phyloP scores from a whole-genome alignment of 345 rosid species.

The Acer yangbiense region DNA sequence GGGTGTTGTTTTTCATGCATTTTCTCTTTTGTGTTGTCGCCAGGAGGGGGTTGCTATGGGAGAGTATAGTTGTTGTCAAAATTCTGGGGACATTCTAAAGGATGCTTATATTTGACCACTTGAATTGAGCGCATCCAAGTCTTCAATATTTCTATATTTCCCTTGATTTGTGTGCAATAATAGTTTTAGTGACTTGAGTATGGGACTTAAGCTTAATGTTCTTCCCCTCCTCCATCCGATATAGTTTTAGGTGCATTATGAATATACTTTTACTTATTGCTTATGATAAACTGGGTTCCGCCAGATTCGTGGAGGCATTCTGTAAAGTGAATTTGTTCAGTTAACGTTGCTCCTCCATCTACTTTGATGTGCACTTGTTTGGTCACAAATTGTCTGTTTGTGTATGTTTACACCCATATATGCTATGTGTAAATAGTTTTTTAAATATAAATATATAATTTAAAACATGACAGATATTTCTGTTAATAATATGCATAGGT shows the following conservation, averaged over 20 bases:
- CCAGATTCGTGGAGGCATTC: background rate
- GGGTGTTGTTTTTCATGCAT: background rate
- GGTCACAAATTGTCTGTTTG: background rate
- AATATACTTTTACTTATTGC: background rate
- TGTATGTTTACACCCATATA: background rate
- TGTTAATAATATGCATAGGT: conserved; percentile 48
- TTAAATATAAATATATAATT: background rate
- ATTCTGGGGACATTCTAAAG: background rate
- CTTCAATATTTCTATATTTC: background rate
- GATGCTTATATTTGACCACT: background rate
- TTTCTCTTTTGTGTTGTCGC: background rate
- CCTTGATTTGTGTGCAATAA: background rate
- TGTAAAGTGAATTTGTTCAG: background rate
- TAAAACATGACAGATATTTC: background rate
- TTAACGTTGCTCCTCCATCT: background rate
- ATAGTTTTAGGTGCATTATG: background rate
- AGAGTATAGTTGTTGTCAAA: background rate
- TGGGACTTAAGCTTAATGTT: background rate
- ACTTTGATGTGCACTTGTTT: background rate
- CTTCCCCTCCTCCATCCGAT: background rate
- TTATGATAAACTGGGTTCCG: background rate
- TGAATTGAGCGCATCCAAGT: background rate
- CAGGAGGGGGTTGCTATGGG: background rate
- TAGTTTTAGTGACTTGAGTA: background rate
- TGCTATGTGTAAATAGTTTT: background rate